Base-by-base conservation (phyloP, 306 rosid species). In the Hippophae gyantsensis region DNA sequence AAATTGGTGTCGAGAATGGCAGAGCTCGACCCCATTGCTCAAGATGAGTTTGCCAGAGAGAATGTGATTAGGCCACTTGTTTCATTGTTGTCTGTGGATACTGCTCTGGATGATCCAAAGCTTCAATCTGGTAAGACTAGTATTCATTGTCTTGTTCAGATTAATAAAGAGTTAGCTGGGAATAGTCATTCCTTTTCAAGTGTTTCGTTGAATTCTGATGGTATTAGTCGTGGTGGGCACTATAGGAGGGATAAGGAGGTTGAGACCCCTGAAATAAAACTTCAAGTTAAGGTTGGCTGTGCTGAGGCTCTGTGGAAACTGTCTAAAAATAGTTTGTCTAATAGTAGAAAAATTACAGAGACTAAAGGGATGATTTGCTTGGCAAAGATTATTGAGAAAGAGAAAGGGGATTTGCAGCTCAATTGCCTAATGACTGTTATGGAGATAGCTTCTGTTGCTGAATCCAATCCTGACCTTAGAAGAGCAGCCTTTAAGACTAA, bases 311-410 rank as follows among this genome's bases (percentile, higher is more conserved):
- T 90, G 46, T 90, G 96, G 95, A 90, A 82, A 64, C 80, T 90
- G 58, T 83, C 92, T 13, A 72, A 48, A 63, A 83, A 58, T 23
- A 79, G 92, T 58, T 60, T 81, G 50, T 26, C 26, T 8, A 78
- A 81, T 53, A 78, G 95, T 72, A 58, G 56, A 63, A 90, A 85
- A 68, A 80, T 90, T 47, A 78, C 96, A 0, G 97, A 87, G 86
- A 83, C 96, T 0, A 90, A 83, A 78, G 97, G 97, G 50, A 81
- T 90, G 84, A 71, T 87, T 66, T 90, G 92, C 76, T 63, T 90
- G 65, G 96, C 98, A 0, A 87, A 83, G 80, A 79, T 90, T 52
- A 68, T 90, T 40, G 93, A 85, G 79, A 69, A 58, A 6, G 87
- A 80, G 59, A 77, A 44, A 13, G 95, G 75, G 10, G 84, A 81